Evolutionary conservation across 345 rosid genomes (phyloP).

Genomic region (Diplotaxis tenuifolia): DNA sequence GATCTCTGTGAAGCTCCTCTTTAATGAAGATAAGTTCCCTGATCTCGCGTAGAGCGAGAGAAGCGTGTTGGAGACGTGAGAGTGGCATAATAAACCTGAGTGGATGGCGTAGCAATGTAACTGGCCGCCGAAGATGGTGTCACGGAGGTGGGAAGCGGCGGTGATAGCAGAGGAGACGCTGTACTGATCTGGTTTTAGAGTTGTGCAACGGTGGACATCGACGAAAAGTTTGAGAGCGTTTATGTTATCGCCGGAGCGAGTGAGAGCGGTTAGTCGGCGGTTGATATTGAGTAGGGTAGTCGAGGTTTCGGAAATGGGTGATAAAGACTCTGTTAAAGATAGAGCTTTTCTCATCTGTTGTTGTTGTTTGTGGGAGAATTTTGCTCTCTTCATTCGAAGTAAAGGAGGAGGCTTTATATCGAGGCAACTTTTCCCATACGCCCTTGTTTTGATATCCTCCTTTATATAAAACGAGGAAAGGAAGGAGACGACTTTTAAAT

Average conservation of each 20-base stretch:
- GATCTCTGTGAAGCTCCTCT: conserved; percentile 53
- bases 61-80: conserved; percentile 62
- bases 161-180: conserved; percentile 56
- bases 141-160: conserved; percentile 55
- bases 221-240: conserved; percentile 56
- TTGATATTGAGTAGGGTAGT: conserved; percentile 49
- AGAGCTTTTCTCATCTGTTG: conserved; percentile 31
- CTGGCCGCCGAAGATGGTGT: conserved; percentile 44
- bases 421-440: too few relatives aligned
- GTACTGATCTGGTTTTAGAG: conserved; percentile 60
- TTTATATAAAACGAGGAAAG: too few relatives aligned
- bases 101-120: conserved; percentile 59
- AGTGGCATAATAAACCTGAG: conserved; percentile 43
- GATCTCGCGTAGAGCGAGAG: conserved; percentile 55
- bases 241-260: conserved; percentile 44
- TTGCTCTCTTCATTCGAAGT: background rate
- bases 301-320: conserved; percentile 20
- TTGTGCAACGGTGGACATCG: conserved; percentile 39
- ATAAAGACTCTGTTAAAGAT: conserved; percentile 22
- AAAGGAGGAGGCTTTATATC: too few relatives aligned
- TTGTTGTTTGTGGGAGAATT: background rate
- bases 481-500: too few relatives aligned
- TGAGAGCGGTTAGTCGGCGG: conserved; percentile 43
- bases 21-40: conserved; percentile 38
- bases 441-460: too few relatives aligned